These are phyloP conservation scores for Fusarium sp. DNA, from an alignment of 2,329 filamentous ascomycete genomes.

Conservation along the genomic window DNA sequence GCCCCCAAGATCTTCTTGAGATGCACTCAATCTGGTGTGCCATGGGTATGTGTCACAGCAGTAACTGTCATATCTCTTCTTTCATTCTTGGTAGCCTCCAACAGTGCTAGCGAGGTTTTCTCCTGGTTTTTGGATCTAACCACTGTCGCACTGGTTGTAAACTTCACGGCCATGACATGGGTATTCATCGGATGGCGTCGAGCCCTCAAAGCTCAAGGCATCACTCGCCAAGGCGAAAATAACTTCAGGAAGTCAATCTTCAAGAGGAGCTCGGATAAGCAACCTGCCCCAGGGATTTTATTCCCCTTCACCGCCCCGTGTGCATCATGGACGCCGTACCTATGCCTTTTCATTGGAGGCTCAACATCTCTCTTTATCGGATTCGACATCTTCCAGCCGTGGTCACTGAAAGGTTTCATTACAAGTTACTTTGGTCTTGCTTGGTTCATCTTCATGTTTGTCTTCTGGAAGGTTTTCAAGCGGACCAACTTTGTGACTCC, in stretches of 20 bases:
- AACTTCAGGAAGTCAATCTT: not conserved
- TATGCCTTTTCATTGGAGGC: not conserved
- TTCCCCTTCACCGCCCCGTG: not conserved
- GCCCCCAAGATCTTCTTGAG: not conserved
- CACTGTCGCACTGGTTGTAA: not conserved
- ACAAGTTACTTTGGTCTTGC: not conserved
- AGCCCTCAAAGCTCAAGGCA: not conserved
- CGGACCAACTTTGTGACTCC: not conserved
- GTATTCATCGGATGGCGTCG: not conserved
- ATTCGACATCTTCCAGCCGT: not conserved
- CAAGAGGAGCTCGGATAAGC: not conserved
- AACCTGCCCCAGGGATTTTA: not conserved
- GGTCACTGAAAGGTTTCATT: not conserved
- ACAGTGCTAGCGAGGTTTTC: not conserved
- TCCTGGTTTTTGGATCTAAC: not conserved
- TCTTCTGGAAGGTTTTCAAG: not conserved
- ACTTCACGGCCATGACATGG: not conserved
- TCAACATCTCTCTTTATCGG: not conserved
- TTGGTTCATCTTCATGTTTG: not conserved
- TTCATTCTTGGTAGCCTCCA: not conserved
- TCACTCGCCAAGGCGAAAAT: not conserved
- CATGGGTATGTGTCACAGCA: not conserved
- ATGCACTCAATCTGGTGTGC: not conserved
- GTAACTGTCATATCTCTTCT: not conserved
- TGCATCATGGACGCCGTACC: not conserved